A percentile compares a stretch with the other conserved stretches of the same genome.
These are phyloP conservation scores for Cyclotella baltica DNA, from an alignment of 108 stramenopile genomes.

Conservation along the genomic window DNA sequence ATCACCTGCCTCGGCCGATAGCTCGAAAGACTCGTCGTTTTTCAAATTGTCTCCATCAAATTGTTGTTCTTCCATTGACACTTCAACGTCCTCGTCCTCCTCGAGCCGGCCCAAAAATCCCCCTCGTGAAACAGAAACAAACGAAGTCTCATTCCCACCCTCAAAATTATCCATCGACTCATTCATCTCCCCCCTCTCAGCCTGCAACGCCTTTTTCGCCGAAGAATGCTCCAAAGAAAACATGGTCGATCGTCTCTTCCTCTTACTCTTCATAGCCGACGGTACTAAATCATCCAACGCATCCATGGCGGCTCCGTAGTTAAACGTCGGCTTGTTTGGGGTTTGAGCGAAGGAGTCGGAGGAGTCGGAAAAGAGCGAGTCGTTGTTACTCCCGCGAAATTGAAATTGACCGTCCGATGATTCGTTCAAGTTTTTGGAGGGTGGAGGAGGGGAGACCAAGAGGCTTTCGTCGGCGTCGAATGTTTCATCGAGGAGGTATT, in stretches of 20 bases:
- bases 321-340: slow-evolving; percentile 22
- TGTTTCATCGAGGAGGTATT: slow-evolving; percentile 2
- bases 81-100: background rate
- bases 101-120: background rate
- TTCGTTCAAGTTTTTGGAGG: background rate
- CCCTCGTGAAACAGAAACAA: background rate
- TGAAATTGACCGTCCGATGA: background rate
- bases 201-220: background rate
- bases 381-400: background rate
- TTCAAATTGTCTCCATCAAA: no score
- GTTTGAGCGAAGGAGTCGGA: background rate
- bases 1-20: no score
- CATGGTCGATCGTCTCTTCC: background rate
- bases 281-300: slow-evolving; percentile 26
- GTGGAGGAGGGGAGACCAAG: slow-evolving; percentile 4
- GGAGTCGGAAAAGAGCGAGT: background rate
- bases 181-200: background rate
- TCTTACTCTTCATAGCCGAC: slow-evolving; percentile 9
- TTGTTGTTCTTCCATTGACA: background rate
- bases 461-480: slow-evolving; percentile 18
- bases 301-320: slow-evolving; percentile 37
- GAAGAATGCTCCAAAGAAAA: slow-evolving; percentile 6
- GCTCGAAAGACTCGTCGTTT: no score
- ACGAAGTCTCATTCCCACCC: background rate
- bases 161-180: background rate